Conservation (phyloP, 2,329 filamentous ascomycete genomes). For the Penicillium palitans region DNA sequence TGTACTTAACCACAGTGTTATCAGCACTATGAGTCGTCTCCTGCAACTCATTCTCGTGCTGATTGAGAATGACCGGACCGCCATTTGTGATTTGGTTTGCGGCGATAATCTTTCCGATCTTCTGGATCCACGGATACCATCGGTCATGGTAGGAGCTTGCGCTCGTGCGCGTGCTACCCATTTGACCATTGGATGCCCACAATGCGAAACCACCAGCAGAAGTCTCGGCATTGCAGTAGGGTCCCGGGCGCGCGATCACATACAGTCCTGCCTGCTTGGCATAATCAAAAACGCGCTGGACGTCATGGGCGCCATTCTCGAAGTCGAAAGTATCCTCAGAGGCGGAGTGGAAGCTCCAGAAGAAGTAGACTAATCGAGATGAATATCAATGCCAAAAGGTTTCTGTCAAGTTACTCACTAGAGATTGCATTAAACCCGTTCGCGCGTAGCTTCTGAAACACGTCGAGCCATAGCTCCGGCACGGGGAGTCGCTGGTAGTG, state of each 20-base stretch:
- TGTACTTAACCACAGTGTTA: constrained; percentile 53
- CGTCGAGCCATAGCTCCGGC: constrained; percentile 56
- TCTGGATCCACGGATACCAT: constrained; percentile 51
- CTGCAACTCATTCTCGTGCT: constrained; percentile 57
- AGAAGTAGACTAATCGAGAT: constrained; percentile 30
- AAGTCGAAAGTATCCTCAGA: constrained; percentile 48
- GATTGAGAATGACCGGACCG: constrained; percentile 53
- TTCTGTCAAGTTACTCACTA: constrained; percentile 29
- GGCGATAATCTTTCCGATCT: constrained; percentile 51
- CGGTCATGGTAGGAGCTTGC: constrained; percentile 47
- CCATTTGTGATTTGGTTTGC: constrained; percentile 54
- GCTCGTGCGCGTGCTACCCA: constrained; percentile 46
- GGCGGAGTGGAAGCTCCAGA: constrained; percentile 35
- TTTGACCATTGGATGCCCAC: constrained; percentile 51
- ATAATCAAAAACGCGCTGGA: constrained; percentile 53
- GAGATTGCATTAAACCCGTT: constrained; percentile 55
- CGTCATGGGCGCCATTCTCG: constrained; percentile 51
- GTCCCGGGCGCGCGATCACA: constrained; percentile 53
- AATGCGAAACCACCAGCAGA: constrained; percentile 50
- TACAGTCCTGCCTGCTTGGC: constrained; percentile 55
- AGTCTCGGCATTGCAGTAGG: constrained; percentile 55
- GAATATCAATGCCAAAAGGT: background rate
- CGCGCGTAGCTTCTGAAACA: constrained; percentile 57
- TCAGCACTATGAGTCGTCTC: constrained; percentile 46
- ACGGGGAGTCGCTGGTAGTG: constrained; percentile 57